Evolutionary conservation across 805 yeast species (phyloP).

Genomic region (Metschnikowia vanudenii): DNA sequence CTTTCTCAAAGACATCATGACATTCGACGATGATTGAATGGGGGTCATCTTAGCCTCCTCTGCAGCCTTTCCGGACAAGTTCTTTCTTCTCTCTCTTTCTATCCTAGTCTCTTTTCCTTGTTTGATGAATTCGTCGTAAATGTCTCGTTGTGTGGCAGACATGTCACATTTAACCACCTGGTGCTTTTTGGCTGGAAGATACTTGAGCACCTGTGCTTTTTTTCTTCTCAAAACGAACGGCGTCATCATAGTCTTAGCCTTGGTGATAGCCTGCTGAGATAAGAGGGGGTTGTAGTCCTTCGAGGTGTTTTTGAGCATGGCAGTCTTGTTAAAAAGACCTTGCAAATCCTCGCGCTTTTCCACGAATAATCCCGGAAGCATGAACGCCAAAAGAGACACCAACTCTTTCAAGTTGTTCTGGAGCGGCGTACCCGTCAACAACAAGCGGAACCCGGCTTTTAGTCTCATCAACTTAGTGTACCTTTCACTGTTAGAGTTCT

Average conservation of each 20-base stretch:
- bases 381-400: slow-evolving; percentile 86
- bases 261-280: slow-evolving; percentile 85
- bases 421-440: slow-evolving; percentile 94
- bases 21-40: slow-evolving; percentile 55
- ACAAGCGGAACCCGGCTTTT: slow-evolving; percentile 75
- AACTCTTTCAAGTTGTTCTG: slow-evolving; percentile 91
- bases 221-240: slow-evolving; percentile 93
- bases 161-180: slow-evolving; percentile 64
- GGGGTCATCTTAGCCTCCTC: slow-evolving; percentile 31
- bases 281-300: slow-evolving; percentile 69
- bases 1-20: slow-evolving; percentile 85
- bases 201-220: slow-evolving; percentile 87
- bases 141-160: slow-evolving; percentile 49
- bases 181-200: slow-evolving; percentile 77
- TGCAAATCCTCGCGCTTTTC: slow-evolving; percentile 81
- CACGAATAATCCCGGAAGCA: slow-evolving; percentile 77
- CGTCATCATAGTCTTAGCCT: slow-evolving; percentile 97
- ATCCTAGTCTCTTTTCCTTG: slow-evolving; percentile 38
- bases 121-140: slow-evolving; percentile 62
- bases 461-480: slow-evolving; percentile 83
- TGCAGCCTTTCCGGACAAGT: slow-evolving; percentile 35
- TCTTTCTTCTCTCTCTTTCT: slow-evolving; percentile 46
- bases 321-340: slow-evolving; percentile 83
- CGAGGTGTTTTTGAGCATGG: slow-evolving; percentile 54
- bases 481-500: slow-evolving; percentile 85